Evolutionary conservation across 495 filamentous ascomycete genomes (phyloP).

Genomic region (Hyaloscypha hepaticicola): DNA sequence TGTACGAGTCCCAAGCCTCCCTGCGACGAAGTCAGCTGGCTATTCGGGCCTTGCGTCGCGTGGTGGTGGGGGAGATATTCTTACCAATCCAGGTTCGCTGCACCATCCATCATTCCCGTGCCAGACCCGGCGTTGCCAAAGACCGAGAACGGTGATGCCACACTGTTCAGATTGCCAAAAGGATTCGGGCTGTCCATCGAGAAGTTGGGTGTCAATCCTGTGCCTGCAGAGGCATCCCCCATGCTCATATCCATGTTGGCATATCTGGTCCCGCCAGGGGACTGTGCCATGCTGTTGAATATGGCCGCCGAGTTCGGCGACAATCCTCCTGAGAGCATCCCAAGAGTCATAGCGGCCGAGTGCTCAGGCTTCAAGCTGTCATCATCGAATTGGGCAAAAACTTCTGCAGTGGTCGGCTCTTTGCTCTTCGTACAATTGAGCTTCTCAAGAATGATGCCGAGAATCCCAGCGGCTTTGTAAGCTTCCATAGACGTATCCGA

Average conservation of each 20-base stretch:
- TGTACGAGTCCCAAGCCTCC: conserved; percentile 35
- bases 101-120: conserved; percentile 30
- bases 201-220: conserved; percentile 29
- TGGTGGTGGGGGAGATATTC: no score
- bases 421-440: conserved; percentile 44
- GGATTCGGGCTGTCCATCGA: conserved; percentile 23
- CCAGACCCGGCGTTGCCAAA: conserved; percentile 28
- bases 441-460: conserved; percentile 78
- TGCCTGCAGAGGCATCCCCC: conserved; percentile 19
- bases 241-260: conserved; percentile 30
- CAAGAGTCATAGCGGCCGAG: conserved; percentile 78
- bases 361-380: conserved; percentile 54
- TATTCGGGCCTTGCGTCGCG: neutral
- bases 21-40: conserved; percentile 16
- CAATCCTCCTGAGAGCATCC: conserved; percentile 71
- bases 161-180: conserved; percentile 25
- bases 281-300: conserved; percentile 27
- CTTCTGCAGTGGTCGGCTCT: conserved; percentile 24
- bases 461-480: conserved; percentile 74
- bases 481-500: conserved; percentile 81
- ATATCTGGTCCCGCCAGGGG: conserved; percentile 25
- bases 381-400: conserved; percentile 31
- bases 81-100: conserved; percentile 34
- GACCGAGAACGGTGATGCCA: conserved; percentile 27
- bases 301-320: conserved; percentile 52